Evolutionary conservation across 2,329 filamentous ascomycete genomes (phyloP).

Genomic region (Fusarium virguliforme): DNA sequence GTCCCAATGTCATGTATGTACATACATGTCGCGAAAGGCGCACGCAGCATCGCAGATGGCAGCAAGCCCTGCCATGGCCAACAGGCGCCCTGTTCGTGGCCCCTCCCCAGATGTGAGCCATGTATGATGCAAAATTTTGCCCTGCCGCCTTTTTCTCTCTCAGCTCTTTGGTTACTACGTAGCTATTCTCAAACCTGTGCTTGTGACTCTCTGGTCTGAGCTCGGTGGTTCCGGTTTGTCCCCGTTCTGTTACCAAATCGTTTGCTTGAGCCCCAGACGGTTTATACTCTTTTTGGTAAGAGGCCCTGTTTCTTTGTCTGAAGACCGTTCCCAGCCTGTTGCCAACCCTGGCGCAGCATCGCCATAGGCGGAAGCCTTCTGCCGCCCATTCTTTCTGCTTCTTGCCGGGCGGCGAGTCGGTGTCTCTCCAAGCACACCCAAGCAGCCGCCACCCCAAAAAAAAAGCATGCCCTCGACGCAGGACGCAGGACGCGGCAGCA

Average conservation of each 20-base stretch:
- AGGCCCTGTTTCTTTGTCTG: constrained; percentile 42
- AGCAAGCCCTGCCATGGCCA: constrained; percentile 31
- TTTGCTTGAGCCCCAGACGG: constrained; percentile 41
- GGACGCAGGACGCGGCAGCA: constrained; percentile 28
- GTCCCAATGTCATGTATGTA: constrained; percentile 30
- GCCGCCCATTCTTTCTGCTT: constrained; percentile 36
- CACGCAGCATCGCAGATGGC: constrained; percentile 33
- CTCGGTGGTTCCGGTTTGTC: constrained; percentile 49
- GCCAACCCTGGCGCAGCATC: constrained; percentile 34
- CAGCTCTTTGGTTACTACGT: constrained; percentile 35
- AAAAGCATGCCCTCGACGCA: constrained; percentile 39
- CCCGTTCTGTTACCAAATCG: constrained; percentile 51
- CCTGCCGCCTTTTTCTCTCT: background rate
- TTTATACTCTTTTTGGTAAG: constrained; percentile 43
- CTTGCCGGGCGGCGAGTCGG: constrained; percentile 36
- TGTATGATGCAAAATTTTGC: constrained; percentile 31
- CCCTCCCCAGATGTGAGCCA: constrained; percentile 21
- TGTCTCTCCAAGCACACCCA: constrained; percentile 37
- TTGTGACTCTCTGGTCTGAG: constrained; percentile 36
- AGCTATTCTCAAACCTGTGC: constrained; percentile 18
- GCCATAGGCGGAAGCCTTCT: constrained; percentile 34
- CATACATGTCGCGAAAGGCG: constrained; percentile 25
- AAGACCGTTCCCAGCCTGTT: constrained; percentile 21
- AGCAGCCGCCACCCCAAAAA: constrained; percentile 44
- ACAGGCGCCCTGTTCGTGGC: constrained; percentile 34